Conservation (phyloP, 176 grass and related monocot genomes). For the Sorghum bicolor region DNA sequence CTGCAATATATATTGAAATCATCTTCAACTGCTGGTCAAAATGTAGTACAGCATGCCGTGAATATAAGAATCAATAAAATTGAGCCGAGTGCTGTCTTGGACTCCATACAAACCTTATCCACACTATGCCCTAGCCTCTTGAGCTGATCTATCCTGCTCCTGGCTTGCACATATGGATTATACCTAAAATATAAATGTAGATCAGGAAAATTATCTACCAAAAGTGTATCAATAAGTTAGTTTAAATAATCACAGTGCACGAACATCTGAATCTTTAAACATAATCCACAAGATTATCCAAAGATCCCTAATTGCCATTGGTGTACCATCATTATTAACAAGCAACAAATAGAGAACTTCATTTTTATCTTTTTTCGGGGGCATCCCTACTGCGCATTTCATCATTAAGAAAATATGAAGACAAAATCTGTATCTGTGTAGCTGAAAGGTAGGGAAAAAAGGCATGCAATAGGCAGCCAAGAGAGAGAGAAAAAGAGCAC, state of each 20-base stretch:
- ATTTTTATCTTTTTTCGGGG: neutral
- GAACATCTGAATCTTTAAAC: neutral
- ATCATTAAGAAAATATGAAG: neutral
- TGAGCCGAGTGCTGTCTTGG: neutral
- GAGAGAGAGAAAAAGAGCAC: neutral
- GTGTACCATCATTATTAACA: neutral
- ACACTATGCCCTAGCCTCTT: slow-evolving; percentile 97
- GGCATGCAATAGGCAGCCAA: neutral
- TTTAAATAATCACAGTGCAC: slow-evolving; percentile 8
- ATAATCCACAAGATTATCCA: neutral
- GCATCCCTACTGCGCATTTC: neutral
- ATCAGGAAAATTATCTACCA: neutral
- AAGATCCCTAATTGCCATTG: slow-evolving; percentile 4
- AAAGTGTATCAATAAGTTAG: slow-evolving; percentile 1
- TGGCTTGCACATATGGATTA: slow-evolving; percentile 95
- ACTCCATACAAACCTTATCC: slow-evolving; percentile 69
- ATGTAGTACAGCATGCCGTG: neutral
- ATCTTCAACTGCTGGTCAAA: neutral
- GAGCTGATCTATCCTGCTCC: slow-evolving; percentile 99
- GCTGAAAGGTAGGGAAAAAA: neutral
- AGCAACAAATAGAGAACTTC: neutral
- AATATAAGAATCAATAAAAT: slow-evolving; percentile 1
- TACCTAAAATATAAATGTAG: slow-evolving; percentile 58
- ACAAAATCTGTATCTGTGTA: neutral
- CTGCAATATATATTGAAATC: slow-evolving; percentile 37